Evolutionary conservation across 495 filamentous ascomycete genomes (phyloP).

Genomic region (Penicillium longicatenatum): DNA sequence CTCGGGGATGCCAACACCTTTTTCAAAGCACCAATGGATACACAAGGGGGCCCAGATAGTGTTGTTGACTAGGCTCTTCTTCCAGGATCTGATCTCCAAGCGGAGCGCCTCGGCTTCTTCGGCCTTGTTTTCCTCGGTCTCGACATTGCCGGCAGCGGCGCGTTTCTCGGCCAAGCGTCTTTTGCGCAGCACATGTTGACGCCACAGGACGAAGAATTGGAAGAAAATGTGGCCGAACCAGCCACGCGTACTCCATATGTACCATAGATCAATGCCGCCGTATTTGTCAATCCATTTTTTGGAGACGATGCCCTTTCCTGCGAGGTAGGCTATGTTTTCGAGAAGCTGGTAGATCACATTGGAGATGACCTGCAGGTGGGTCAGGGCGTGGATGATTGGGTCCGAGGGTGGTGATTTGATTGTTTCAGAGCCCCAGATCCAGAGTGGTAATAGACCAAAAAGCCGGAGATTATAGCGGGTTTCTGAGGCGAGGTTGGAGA

Average conservation of each 20-base stretch:
- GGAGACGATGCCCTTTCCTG: conserved; percentile 55
- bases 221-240: conserved; percentile 79
- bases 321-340: conserved; percentile 83
- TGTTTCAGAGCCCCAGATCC: conserved; percentile 65
- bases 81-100: conserved; percentile 48
- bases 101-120: conserved; percentile 39
- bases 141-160: conserved; percentile 16
- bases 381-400: conserved; percentile 50
- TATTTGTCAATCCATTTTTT: conserved; percentile 57
- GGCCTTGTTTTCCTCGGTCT: conserved; percentile 32
- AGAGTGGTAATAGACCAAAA: conserved; percentile 78
- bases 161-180: conserved; percentile 23
- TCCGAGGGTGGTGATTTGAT: conserved; percentile 52
- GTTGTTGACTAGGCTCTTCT: conserved; percentile 51
- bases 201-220: conserved; percentile 67
- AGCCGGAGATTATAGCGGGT: conserved; percentile 74
- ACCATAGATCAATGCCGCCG: conserved; percentile 55
- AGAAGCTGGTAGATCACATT: conserved; percentile 73
- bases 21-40: conserved; percentile 80
- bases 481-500: conserved; percentile 63
- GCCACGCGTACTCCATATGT: conserved; percentile 73
- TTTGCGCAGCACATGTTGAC: conserved; percentile 46
- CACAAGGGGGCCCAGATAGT: conserved; percentile 61
- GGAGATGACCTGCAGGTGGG: conserved; percentile 65
- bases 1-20: conserved; percentile 69